Base-by-base conservation (phyloP, 352 stramenopile species). In the Phytopythium cucurbitacearum region DNA sequence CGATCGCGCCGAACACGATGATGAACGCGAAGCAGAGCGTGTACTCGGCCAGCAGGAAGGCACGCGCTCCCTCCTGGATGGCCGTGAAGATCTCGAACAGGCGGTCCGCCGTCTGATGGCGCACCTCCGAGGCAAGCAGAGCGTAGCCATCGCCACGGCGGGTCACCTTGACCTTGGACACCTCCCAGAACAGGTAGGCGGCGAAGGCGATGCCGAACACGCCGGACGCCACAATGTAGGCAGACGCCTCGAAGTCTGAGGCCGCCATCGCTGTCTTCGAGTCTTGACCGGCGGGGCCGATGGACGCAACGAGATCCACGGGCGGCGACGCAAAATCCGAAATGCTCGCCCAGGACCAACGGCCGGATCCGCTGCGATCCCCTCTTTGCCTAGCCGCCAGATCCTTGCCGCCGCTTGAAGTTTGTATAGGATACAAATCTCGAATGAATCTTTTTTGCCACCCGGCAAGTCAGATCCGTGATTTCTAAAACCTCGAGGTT, bases 1-100 rank as follows among this genome's bases (percentile, higher is more conserved):
- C 81, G 36, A 96, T 56, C 10, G 80, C 57, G 41, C 84, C 86
- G 53, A 96, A 96, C 41, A 95, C 57, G 51, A 94, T 87, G 68
- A 97, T 96, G 75, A 99, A 99, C 57, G 89, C 93, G 57, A 97
- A 94, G 77, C 96, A 99, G 60, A 99, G 94, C 55, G 73, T 95
- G 85, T 99, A 99, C 76, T 99, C 97, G 6, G 97, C 96, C 33
- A 89, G 63, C 36, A 99, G 72, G 77, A 99, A 99, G 16, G 94
- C 96, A 50, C 97, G 92, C n/a, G 97, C 97, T 53, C 97, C 97
- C 59, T 98, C 82, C 60, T 98, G 95, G 76, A 99, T 99, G 40
- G 94, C 93, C 56, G 89, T 87, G 75, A 95, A 98, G 71, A 99
- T 94, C 76, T 94, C 84, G 54, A 85, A 94, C 32, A 94, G 78